Percentiles rank a stretch among this genome's conserved stretches.
Evolutionary conservation across 2,329 filamentous ascomycete genomes (phyloP).

Genomic region (Aspergillus ibericus): DNA sequence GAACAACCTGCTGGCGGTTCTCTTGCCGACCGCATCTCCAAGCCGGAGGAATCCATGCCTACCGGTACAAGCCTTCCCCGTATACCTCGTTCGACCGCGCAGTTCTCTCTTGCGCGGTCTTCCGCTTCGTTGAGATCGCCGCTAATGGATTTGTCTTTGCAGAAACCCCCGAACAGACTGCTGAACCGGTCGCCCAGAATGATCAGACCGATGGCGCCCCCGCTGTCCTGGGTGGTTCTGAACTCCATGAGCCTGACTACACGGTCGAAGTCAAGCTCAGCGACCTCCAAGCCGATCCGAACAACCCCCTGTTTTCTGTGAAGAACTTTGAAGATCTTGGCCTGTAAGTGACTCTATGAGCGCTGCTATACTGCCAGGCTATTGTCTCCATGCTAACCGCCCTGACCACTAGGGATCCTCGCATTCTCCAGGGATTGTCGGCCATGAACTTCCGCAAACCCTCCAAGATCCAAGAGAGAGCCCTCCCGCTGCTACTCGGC

Average conservation of each 20-base stretch:
- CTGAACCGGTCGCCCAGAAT: conserved; percentile 18
- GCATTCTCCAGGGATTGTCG: conserved; percentile 74
- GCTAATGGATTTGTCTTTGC: conserved; percentile 18
- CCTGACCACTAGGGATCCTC: conserved; percentile 48
- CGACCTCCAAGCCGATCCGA: conserved; percentile 81
- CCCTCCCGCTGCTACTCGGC: conserved; percentile 81
- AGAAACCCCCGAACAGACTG: conserved; percentile 14
- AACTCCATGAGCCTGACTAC: conserved; percentile 70
- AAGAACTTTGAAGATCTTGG: conserved; percentile 82
- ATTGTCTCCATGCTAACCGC: not conserved
- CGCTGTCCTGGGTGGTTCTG: conserved; percentile 46
- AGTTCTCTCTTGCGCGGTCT: conserved; percentile 12
- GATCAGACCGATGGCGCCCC: conserved; percentile 45
- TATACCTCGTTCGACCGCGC: conserved; percentile 15
- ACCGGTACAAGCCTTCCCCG: conserved; percentile 29
- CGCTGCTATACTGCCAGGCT: not conserved
- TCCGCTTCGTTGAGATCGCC: not conserved
- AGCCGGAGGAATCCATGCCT: conserved; percentile 34
- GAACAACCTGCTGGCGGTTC: conserved; percentile 41
- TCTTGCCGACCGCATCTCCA: conserved; percentile 51
- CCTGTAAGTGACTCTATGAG: conserved; percentile 60
- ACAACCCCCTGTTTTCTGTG: conserved; percentile 83
- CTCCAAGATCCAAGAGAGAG: conserved; percentile 96
- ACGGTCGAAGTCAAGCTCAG: conserved; percentile 91
- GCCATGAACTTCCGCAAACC: conserved; percentile 89